These are phyloP conservation scores for Erythrobasidium yunnanense DNA, from an alignment of 768 basidiomycete genomes.

Conservation along the genomic window DNA sequence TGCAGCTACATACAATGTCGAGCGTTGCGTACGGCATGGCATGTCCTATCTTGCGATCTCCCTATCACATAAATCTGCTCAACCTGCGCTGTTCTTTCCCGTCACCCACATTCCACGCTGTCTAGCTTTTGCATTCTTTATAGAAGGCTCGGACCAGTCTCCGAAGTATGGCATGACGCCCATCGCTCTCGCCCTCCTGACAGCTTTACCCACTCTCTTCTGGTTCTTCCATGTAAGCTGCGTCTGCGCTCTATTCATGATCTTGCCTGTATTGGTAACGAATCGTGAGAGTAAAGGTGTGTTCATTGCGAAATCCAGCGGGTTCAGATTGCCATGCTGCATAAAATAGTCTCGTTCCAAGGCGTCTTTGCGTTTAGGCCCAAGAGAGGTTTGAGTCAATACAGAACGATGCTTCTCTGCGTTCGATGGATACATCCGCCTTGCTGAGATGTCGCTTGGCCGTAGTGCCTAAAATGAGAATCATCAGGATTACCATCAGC, in stretches of 20 bases:
- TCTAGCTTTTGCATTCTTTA: neutral
- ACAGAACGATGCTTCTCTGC: too few species aligned
- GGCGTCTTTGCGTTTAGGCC: slow-evolving; percentile 2
- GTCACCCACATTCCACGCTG: neutral
- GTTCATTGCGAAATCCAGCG: slow-evolving; percentile 43
- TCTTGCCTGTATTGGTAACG: slow-evolving; percentile 69
- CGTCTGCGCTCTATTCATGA: slow-evolving; percentile 58
- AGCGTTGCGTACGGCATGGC: too few species aligned
- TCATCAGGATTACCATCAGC: too few species aligned
- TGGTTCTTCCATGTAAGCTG: slow-evolving; percentile 68
- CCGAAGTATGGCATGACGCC: slow-evolving; percentile 44
- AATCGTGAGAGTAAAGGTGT: slow-evolving; percentile 51
- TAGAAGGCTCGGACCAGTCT: neutral
- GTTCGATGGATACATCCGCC: too few species aligned
- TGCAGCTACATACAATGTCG: too few species aligned
- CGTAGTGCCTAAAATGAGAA: too few species aligned
- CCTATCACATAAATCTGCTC: too few species aligned
- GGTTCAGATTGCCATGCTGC: slow-evolving; percentile 8
- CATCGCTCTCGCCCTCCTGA: slow-evolving; percentile 82
- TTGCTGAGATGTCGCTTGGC: too few species aligned
- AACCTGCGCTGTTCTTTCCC: neutral
- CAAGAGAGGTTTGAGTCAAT: neutral
- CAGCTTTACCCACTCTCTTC: slow-evolving; percentile 66
- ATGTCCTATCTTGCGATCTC: too few species aligned
- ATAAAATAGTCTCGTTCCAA: slow-evolving; percentile 7